Percentiles rank a stretch among this genome's conserved stretches.
phyloP scores from a whole-genome alignment of 345 rosid species.

The Orychophragmus violaceus region DNA sequence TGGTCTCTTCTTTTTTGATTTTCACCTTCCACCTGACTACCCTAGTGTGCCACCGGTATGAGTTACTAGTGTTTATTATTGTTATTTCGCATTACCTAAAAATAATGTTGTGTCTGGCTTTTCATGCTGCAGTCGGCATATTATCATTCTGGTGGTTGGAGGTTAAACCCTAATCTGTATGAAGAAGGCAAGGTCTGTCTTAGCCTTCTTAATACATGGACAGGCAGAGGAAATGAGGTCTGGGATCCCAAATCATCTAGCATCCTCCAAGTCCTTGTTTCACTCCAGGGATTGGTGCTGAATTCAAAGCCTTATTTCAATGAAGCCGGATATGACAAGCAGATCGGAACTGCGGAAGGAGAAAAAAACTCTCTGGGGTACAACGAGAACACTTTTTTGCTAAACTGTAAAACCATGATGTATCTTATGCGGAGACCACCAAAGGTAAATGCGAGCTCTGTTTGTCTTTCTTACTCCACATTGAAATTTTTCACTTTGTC shows the following conservation, averaged over 20 bases:
- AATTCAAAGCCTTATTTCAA: constrained; percentile 93
- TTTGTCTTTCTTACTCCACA: not conserved
- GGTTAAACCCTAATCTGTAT: constrained; percentile 84
- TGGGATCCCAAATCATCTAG: constrained; percentile 91
- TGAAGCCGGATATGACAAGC: constrained; percentile 96
- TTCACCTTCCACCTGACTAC: constrained; percentile 83
- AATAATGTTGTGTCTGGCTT: constrained; percentile 10
- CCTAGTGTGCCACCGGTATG: constrained; percentile 86
- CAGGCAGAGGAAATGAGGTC: constrained; percentile 89
- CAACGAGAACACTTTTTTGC: constrained; percentile 85
- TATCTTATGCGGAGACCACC: constrained; percentile 82
- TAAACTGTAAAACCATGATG: constrained; percentile 94
- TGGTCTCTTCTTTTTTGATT: constrained; percentile 96
- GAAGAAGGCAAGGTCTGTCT: constrained; percentile 98
- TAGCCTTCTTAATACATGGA: constrained; percentile 96
- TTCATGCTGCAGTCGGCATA: constrained; percentile 63
- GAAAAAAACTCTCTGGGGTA: constrained; percentile 87
- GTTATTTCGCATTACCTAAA: not conserved
- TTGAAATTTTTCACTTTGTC: not conserved
- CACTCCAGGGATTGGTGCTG: constrained; percentile 92
- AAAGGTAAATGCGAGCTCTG: constrained; percentile 45
- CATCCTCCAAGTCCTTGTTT: constrained; percentile 96
- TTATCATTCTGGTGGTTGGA: constrained; percentile 98
- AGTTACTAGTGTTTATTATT: constrained; percentile 8
- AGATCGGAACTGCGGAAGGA: constrained; percentile 89